These are phyloP conservation scores for Dendrocalamus sinicus DNA, from an alignment of 176 grass and related monocot genomes.

Conservation along the genomic window DNA sequence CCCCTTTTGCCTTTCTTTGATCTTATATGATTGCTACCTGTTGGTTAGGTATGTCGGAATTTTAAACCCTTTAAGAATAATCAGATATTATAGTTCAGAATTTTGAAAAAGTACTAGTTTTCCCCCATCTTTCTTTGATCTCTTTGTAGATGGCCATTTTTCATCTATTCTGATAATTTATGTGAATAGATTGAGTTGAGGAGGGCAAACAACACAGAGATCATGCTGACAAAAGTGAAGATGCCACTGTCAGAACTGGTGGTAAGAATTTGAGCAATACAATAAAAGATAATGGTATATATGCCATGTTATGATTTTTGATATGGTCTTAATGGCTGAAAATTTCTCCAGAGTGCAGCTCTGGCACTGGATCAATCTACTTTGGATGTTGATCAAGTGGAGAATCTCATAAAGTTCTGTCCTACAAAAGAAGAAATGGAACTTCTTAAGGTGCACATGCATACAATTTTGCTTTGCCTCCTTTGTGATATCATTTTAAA, in stretches of 20 bases:
- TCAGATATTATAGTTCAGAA: slow-evolving; percentile 4
- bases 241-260: slow-evolving; percentile 94
- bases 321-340: slow-evolving; percentile 25
- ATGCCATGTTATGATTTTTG: slow-evolving; percentile 29
- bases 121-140: neutral
- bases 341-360: slow-evolving; percentile 68
- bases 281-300: slow-evolving; percentile 16
- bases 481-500: slow-evolving; percentile 40
- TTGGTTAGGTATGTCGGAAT: neutral
- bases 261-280: slow-evolving; percentile 57
- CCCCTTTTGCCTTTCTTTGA: neutral
- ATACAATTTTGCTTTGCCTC: slow-evolving; percentile 36
- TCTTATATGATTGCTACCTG: neutral
- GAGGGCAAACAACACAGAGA: slow-evolving; percentile 95
- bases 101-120: slow-evolving; percentile 29
- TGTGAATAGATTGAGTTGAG: slow-evolving; percentile 87
- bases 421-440: slow-evolving; percentile 99
- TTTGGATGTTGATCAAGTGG: slow-evolving; percentile 98
- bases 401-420: slow-evolving; percentile 98
- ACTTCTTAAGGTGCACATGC: slow-evolving; percentile 80
- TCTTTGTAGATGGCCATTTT: slow-evolving; percentile 12
- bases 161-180: slow-evolving; percentile 24
- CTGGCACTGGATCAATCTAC: slow-evolving; percentile 83
- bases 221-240: slow-evolving; percentile 99
- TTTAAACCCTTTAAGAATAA: neutral